These are phyloP conservation scores for Cryphonectria carpinicola DNA, from an alignment of 2,329 filamentous ascomycete species.

Conservation along the genomic window DNA sequence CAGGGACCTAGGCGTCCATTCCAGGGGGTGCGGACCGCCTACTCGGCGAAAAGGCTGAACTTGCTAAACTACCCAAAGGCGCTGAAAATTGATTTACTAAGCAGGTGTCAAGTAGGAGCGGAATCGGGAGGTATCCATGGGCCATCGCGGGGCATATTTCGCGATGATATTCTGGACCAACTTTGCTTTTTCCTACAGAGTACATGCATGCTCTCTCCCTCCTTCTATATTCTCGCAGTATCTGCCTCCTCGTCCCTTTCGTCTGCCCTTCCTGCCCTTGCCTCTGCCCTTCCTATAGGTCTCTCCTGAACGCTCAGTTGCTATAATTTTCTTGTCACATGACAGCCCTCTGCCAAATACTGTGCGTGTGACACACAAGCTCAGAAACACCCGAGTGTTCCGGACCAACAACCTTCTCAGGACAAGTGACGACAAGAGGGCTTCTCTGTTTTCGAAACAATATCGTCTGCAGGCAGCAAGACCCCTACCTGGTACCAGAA, in stretches of 20 bases:
- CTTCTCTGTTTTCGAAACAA: not conserved
- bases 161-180: not conserved
- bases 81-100: conserved; percentile 2
- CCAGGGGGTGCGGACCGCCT: not conserved
- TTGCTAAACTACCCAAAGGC: not conserved
- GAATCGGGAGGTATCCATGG: not conserved
- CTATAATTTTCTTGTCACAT: not conserved
- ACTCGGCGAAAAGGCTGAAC: not conserved
- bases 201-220: not conserved
- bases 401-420: not conserved
- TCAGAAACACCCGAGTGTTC: not conserved
- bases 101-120: not conserved
- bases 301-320: not conserved
- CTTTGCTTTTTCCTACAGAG: not conserved
- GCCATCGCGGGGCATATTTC: conserved; percentile 15
- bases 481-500: conserved; percentile 35
- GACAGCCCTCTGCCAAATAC: not conserved
- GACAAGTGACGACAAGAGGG: not conserved
- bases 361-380: not conserved
- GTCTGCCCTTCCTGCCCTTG: not conserved
- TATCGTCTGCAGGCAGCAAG: not conserved
- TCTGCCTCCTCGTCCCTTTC: not conserved
- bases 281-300: not conserved
- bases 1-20: not conserved
- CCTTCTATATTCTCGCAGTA: not conserved